Evolutionary conservation across 768 basidiomycete species (phyloP), one percentile per base, ranked within the genome.

Genomic region (Tricholomella constricta): DNA sequence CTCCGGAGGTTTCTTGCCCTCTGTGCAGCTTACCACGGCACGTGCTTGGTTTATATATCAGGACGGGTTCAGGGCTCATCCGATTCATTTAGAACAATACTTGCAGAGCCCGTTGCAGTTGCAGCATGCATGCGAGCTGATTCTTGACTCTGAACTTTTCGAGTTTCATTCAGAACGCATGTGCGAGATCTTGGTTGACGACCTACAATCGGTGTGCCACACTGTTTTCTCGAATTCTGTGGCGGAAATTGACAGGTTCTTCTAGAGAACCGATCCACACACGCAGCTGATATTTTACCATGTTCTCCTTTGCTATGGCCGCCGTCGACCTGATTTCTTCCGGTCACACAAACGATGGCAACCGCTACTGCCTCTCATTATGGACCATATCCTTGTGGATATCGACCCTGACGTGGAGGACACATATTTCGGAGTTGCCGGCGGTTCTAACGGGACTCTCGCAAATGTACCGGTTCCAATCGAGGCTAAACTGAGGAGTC

Each of bases 131-230:
- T 88, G 89, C 60, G 74, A 80, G 35, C 70, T 89, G 26, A 72
- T 98, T 11, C 74, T 95, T 36, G 82, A 85, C 48, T 94, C 91
- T 0, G 94, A 95, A 63, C 79, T 98, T 35, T 97, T 98, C 62
- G 69, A 81, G 2, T 95, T 90, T 63, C 94, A 98, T 68, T 94
- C 91, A 3, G 94, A 94, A 64, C 77, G 96, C 29, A 95, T 95
- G 91, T 83, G 86, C 50, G 89, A 92, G 58, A 80, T 89, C 36
- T 73, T 94, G 43, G 74, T 88, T 32, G 79, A 85, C 43, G 85
- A 91, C 60, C 81, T 82, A 11, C 78, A 81, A 65, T 75, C 78
- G 64, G 89, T 93, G 65, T 63, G 85, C 69, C 25, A 27, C 10
- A 26, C 29, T 50, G 45, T 45, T 31, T 45, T 38, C 41, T n/a